Base-by-base conservation (phyloP, 257 asterid genomes). In the Nemophila menziesii region DNA sequence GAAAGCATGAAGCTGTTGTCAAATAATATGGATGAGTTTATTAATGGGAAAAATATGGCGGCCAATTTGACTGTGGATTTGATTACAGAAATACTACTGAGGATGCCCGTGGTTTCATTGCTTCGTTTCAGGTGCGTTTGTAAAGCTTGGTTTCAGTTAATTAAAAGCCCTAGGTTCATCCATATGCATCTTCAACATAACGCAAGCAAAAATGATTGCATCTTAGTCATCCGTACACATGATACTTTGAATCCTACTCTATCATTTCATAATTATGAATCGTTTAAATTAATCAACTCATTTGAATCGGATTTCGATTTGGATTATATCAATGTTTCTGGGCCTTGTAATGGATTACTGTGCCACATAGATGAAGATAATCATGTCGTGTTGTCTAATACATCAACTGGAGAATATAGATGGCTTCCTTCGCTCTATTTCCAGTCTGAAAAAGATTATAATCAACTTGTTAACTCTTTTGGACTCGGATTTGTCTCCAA, bases 1-100 rank as follows among this genome's bases (percentile, higher is more conserved):
- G 96, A 85, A 46, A 74, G 84, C 11, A 59, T 85, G 70, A 94
- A 90, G 37, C 79, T 75, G 4, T 65, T 82, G 27, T 18, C 85
- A 81, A 90, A 79, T 65, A 82, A 77, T 66, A 33, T 90, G 68
- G 81, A 81, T 54, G 99, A 79, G 75, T 96, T 85, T 64, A 69
- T 90, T 68, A 90, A 96, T 49, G 92, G 93, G 60, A 2, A 11
- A 13, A 0, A 22, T 1, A 11, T 24, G 33, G n/a, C n/a, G 33
- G 33, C 33, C 4, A 24, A 9, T 4, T 24, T 24, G 33, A 9
- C 34, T 5, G 22, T 22, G 10, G 38, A 45, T 1, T 9, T 45
- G 20, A 3, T 24, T 1, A 16, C 11, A 2, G 50, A 45, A 6
- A 45, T 45, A 14, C 22, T 46, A 24, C 18, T 24, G 38, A 8